Conservation (phyloP, 768 basidiomycete species). For the Coprinopsis cinerea region DNA sequence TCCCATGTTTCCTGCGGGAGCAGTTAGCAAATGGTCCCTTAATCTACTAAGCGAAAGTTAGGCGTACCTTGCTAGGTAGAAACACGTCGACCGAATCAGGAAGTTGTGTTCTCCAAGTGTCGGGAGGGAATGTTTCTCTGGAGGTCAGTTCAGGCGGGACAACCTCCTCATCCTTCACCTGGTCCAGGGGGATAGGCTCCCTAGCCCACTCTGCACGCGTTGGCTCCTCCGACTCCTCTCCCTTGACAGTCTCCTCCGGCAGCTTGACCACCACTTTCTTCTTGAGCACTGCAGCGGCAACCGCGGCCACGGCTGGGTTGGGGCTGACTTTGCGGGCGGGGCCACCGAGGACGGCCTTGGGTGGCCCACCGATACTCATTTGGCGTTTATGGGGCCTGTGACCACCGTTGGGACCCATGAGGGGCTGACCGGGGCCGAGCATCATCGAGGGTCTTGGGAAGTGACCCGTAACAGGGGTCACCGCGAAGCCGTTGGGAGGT, state of each 20-base stretch:
- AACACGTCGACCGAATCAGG: conserved; percentile 75
- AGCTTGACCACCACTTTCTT: conserved; percentile 71
- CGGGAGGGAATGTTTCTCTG: conserved; percentile 58
- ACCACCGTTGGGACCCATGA: conserved; percentile 51
- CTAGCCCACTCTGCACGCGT: conserved; percentile 57
- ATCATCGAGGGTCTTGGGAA: conserved; percentile 50
- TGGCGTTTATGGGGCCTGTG: conserved; percentile 43
- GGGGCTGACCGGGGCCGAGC: conserved; percentile 32
- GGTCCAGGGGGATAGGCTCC: conserved; percentile 28
- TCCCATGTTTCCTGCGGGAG: conserved; percentile 64
- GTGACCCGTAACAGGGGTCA: conserved; percentile 55
- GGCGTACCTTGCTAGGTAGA: conserved; percentile 67
- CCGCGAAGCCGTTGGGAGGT: conserved; percentile 43
- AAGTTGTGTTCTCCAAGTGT: conserved; percentile 49
- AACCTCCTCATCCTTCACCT: conserved; percentile 18
- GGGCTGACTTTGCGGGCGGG: conserved; percentile 74
- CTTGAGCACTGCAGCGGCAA: conserved; percentile 39
- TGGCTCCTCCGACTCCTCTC: conserved; percentile 16
- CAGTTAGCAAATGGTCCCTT: conserved; percentile 10
- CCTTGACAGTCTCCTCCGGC: conserved; percentile 58
- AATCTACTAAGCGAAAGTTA: conserved; percentile 10
- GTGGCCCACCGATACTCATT: conserved; percentile 80
- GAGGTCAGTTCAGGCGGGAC: conserved; percentile 33
- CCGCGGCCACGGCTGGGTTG: conserved; percentile 36
- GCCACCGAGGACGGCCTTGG: conserved; percentile 79